Evolutionary conservation across 1,139 yeast genomes (phyloP).

Genomic region (Hansenula lynferdii): DNA sequence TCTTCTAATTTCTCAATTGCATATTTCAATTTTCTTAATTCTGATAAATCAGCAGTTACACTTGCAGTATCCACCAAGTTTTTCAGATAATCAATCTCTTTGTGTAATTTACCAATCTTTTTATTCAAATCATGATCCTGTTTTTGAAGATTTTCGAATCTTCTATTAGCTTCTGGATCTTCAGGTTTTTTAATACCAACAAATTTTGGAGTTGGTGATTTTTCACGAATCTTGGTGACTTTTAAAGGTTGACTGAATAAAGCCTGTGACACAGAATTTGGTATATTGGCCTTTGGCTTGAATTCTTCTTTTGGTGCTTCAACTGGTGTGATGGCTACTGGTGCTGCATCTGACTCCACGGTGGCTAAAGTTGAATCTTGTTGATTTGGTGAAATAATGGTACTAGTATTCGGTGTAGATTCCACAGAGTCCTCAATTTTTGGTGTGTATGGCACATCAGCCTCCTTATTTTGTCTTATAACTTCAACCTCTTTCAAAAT

Average conservation of each 20-base stretch:
- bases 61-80: conserved; percentile 29
- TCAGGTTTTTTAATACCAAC: conserved; percentile 18
- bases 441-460: conserved; percentile 13
- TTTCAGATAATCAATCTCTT: conserved; percentile 30
- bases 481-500: conserved; percentile 20
- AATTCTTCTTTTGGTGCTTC: background rate
- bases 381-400: conserved; percentile 8
- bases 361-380: background rate
- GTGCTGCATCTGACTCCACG: background rate
- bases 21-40: conserved; percentile 27
- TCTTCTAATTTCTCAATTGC: conserved; percentile 33
- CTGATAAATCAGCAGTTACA: conserved; percentile 28
- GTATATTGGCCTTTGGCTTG: conserved; percentile 7
- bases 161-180: conserved; percentile 9
- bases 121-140: conserved; percentile 16
- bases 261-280: conserved; percentile 24
- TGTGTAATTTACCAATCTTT: conserved; percentile 29
- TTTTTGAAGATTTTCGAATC: conserved; percentile 16
- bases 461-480: conserved; percentile 10
- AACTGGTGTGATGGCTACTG: background rate
- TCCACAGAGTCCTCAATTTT: conserved; percentile 1
- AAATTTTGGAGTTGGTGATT: conserved; percentile 17
- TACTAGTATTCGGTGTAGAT: conserved; percentile 4
- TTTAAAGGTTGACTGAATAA: conserved; percentile 18
- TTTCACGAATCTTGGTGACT: conserved; percentile 22